Conservation (phyloP, 2,329 filamentous ascomycete genomes). For the Talaromyces sp. region DNA sequence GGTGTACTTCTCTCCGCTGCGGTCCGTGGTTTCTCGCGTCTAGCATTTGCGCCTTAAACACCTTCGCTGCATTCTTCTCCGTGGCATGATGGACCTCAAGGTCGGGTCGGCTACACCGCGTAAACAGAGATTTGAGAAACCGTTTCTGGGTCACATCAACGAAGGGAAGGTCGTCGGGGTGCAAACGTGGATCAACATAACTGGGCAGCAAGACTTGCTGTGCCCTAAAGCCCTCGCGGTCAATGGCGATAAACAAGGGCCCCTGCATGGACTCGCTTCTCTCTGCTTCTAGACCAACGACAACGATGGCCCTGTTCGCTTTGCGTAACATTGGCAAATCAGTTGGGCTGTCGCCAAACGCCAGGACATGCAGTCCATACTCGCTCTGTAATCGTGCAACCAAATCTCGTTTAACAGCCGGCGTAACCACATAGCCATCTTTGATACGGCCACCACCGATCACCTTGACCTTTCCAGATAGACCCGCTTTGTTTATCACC, state of each 20-base stretch:
- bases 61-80: slow-evolving; percentile 37
- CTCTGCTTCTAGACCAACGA: slow-evolving; percentile 44
- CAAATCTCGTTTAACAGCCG: slow-evolving; percentile 44
- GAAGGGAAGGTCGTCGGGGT: slow-evolving; percentile 38
- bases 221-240: slow-evolving; percentile 32
- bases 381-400: slow-evolving; percentile 36
- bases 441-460: slow-evolving; percentile 48
- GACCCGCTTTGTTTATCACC: slow-evolving; percentile 40
- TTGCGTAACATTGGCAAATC: slow-evolving; percentile 53
- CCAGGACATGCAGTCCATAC: slow-evolving; percentile 39
- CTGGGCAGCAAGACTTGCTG: slow-evolving; percentile 45
- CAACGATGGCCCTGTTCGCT: slow-evolving; percentile 51
- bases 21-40: slow-evolving; percentile 44
- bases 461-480: slow-evolving; percentile 41
- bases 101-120: slow-evolving; percentile 3
- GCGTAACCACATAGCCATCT: slow-evolving; percentile 48
- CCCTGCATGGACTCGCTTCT: slow-evolving; percentile 51
- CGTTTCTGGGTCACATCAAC: slow-evolving; percentile 26
- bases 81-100: slow-evolving; percentile 41
- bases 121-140: slow-evolving; percentile 22
- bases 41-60: slow-evolving; percentile 51
- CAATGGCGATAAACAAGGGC: slow-evolving; percentile 39
- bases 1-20: slow-evolving; percentile 45
- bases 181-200: slow-evolving; percentile 36
- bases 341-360: slow-evolving; percentile 56